Evolutionary conservation across 2,329 filamentous ascomycete species (phyloP), one percentile per base, ranked within the genome.

Genomic region (Trichoderma gracile): DNA sequence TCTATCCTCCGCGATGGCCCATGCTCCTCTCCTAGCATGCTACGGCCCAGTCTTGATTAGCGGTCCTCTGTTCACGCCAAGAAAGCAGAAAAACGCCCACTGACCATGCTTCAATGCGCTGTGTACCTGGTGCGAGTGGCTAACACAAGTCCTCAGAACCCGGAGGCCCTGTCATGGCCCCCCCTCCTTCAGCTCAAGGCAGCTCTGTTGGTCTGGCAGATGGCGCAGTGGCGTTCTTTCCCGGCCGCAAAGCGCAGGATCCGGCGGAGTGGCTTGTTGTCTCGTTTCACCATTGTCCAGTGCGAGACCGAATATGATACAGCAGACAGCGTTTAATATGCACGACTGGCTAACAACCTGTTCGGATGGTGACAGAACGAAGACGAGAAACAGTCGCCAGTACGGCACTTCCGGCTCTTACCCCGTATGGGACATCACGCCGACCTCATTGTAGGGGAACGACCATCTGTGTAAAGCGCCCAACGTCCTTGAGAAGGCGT

Each of bases 1-100:
- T 63, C 61, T 43, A 9, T 30, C 61, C 58, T 64, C 61, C 61
- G 61, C 61, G 61, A 30, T 46, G 61, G 61, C 61, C 61, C 38
- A 52, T n/a, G 61, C 61, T 47, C 53, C 40, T 30, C 23, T 50
- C 43, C 56, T 19, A 61, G 25, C 23, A 50, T 61, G 58, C 45
- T 56, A 23, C 53, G 45, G 45, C 45, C 53, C 33, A 47, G 60
- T 42, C 50, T 33, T 54, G 43, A 49, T 49, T 63, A 63, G 60
- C 52, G 52, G 60, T 45, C 60, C 33, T 56, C 60, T 56, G 15
- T 49, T 17, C 10, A 42, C 52, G 30, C 52, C 50, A 55, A 49
- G 2, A 15, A 53, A 54, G 38, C 19, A 55, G 55, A 3, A 15
- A 53, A 54, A 46, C 19, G 49, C 49, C 38, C 59, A 62, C 40